phyloP scores from a whole-genome alignment of 345 rosid species.

The Rhodamnia argentea region DNA sequence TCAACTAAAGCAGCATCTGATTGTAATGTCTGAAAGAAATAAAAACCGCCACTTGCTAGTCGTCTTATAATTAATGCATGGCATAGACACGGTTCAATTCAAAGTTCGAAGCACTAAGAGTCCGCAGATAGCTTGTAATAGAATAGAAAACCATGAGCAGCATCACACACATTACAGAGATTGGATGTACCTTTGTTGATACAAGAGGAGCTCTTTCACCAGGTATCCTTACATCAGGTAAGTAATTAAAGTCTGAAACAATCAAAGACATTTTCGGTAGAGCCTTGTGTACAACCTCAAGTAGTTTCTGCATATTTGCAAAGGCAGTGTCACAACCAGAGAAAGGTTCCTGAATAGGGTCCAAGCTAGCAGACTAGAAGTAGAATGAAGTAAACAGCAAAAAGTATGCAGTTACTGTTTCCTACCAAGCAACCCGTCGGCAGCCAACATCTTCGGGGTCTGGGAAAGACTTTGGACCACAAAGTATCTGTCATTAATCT shows the following conservation, averaged over 20 bases:
- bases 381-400: neutral
- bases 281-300: conserved; percentile 70
- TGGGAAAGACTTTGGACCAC: conserved; percentile 79
- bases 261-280: conserved; percentile 94
- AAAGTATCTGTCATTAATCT: conserved; percentile 19
- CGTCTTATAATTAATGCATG: neutral
- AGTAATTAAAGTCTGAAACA: conserved; percentile 90
- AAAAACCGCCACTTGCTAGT: neutral
- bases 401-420: neutral
- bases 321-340: neutral
- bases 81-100: neutral
- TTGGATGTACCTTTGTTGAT: conserved; percentile 64
- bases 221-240: conserved; percentile 85
- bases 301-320: conserved; percentile 46
- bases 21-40: neutral
- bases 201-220: conserved; percentile 97
- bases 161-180: neutral
- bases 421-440: conserved; percentile 96
- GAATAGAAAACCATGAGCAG: neutral
- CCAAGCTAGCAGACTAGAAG: neutral
- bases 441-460: conserved; percentile 88
- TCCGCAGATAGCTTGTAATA: neutral
- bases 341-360: neutral
- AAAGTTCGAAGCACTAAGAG: neutral
- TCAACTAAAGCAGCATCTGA: neutral